Evolutionary conservation across 495 filamentous ascomycete species (phyloP).

Genomic region (Daldinia concentrica): DNA sequence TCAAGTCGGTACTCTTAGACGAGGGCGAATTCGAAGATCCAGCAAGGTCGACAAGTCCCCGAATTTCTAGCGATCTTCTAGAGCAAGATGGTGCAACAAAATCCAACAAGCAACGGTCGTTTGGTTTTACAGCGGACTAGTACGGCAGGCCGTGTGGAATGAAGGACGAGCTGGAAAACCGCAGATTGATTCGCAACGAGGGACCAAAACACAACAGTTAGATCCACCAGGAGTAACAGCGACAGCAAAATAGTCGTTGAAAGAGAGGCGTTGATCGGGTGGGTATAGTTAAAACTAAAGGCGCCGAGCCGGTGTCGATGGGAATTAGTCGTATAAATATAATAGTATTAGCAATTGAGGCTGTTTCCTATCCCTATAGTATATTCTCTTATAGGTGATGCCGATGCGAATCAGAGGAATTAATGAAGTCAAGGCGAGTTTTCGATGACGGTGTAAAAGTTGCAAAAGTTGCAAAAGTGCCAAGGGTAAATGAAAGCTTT

Average conservation of each 20-base stretch:
- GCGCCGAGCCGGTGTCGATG: slow-evolving; percentile 9
- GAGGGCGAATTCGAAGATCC: not conserved
- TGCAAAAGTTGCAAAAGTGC: not conserved
- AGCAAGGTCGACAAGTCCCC: not conserved
- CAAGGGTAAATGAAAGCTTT: slow-evolving; percentile 15
- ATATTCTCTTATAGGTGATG: not conserved
- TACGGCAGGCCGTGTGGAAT: slow-evolving; percentile 37
- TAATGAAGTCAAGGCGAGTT: slow-evolving; percentile 10
- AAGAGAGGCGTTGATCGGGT: slow-evolving; percentile 18
- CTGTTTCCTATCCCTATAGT: slow-evolving; percentile 2
- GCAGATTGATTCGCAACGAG: slow-evolving; percentile 29
- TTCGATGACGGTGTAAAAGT: slow-evolving; percentile 5
- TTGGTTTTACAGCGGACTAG: slow-evolving; percentile 34
- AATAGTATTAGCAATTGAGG: slow-evolving; percentile 26
- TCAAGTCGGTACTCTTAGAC: not conserved
- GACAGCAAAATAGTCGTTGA: slow-evolving; percentile 15
- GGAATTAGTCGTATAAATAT: slow-evolving; percentile 12
- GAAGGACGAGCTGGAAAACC: slow-evolving; percentile 35
- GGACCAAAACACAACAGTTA: slow-evolving; percentile 33
- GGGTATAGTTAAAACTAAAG: slow-evolving; percentile 15
- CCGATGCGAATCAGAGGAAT: slow-evolving; percentile 8
- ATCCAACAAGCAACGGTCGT: slow-evolving; percentile 28
- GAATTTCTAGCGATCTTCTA: slow-evolving; percentile 38
- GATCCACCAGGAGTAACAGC: slow-evolving; percentile 33
- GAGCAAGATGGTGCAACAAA: slow-evolving; percentile 32